Conservation (phyloP, 78 protist genomes). For the Dictyostelium discoideum region dicty_2.7 NC_007089.4:3158501-3159000, state of each 20-base stretch:
- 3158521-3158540: too few relatives aligned
- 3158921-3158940: constrained; percentile 9
- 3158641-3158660: background rate
- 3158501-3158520: too few relatives aligned
- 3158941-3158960: background rate
- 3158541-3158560: too few relatives aligned
- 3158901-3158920: constrained; percentile 16
- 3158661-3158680: constrained; percentile 17
- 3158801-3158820: constrained; percentile 12
- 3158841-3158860: constrained; percentile 11
- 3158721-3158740: background rate
- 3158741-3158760: constrained; percentile 11
- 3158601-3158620: too few relatives aligned
- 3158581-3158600: too few relatives aligned
- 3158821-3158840: background rate
- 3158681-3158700: background rate
- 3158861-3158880: background rate
- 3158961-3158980: constrained; percentile 4
- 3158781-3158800: background rate
- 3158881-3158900: constrained; percentile 18
- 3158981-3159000: constrained; percentile 23
- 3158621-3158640: too few relatives aligned
- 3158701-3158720: constrained; percentile 44
- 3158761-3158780: constrained; percentile 7
- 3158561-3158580: too few relatives aligned